Percentiles rank a stretch among this genome's conserved stretches.
These are phyloP conservation scores for Skeletonema tropicum DNA, from an alignment of 108 stramenopile genomes.

Conservation along the genomic window DNA sequence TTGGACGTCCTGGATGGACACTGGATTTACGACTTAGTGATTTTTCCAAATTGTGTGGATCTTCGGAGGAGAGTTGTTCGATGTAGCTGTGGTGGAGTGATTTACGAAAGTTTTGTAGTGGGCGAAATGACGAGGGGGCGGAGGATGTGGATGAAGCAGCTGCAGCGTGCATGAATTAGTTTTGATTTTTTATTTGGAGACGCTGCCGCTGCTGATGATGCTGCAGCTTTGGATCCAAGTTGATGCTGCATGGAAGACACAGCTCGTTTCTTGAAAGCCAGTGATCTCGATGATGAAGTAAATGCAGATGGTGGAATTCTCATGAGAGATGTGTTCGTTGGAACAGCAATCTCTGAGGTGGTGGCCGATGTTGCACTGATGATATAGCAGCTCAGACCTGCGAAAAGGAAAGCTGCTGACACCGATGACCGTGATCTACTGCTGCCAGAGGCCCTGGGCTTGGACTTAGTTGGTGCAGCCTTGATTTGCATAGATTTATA, in stretches of 20 bases:
- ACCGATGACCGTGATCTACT: background rate
- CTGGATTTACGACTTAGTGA: slow-evolving; percentile 3
- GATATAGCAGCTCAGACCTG: background rate
- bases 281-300: background rate
- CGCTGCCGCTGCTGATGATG: background rate
- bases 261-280: background rate
- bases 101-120: slow-evolving; percentile 13
- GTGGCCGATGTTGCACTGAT: background rate
- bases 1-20: slow-evolving; percentile 53
- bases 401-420: background rate
- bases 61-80: slow-evolving; percentile 26
- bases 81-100: slow-evolving; percentile 35
- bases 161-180: background rate
- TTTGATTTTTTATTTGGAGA: background rate
- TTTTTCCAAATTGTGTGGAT: slow-evolving; percentile 17
- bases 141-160: background rate
- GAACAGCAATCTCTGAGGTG: background rate
- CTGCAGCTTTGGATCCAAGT: background rate
- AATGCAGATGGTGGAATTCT: background rate
- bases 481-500: background rate
- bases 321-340: background rate
- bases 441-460: slow-evolving; percentile 6
- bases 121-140: background rate
- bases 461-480: background rate
- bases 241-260: background rate